A percentile compares a stretch with the other conserved stretches of the same genome.
These are phyloP conservation scores for Aspergillus steynii DNA, from an alignment of 495 filamentous ascomycete genomes.

Conservation along the genomic window DNA sequence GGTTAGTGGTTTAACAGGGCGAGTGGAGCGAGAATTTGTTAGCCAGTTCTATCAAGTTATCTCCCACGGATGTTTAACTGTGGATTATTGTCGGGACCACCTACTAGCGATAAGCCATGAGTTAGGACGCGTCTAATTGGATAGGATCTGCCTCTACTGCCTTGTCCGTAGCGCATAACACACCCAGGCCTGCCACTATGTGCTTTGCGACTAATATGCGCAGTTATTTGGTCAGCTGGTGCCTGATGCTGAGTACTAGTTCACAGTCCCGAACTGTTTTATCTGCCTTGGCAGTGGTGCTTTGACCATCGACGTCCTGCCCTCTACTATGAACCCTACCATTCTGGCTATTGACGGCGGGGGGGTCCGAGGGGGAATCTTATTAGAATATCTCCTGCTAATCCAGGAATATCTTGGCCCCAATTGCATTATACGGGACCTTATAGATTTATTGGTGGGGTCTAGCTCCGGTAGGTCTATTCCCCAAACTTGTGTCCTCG, in stretches of 20 bases:
- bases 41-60: conserved; percentile 9
- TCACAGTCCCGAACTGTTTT: conserved; percentile 21
- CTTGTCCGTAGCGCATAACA: conserved; percentile 27
- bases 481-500: background rate
- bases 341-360: conserved; percentile 40
- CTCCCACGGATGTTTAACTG: background rate
- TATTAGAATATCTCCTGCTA: conserved; percentile 32
- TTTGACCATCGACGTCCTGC: conserved; percentile 28
- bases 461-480: conserved; percentile 32
- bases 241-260: conserved; percentile 19
- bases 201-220: conserved; percentile 31
- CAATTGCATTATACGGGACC: conserved; percentile 24
- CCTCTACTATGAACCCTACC: conserved; percentile 29
- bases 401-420: conserved; percentile 30
- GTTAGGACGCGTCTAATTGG: conserved; percentile 12
- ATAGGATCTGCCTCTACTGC: conserved; percentile 29
- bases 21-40: conserved; percentile 17
- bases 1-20: conserved; percentile 10
- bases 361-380: conserved; percentile 33
- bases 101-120: conserved; percentile 13
- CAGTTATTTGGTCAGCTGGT: conserved; percentile 23
- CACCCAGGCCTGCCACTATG: conserved; percentile 28
- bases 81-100: conserved; percentile 14
- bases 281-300: conserved; percentile 17
- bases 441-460: conserved; percentile 34